Evolutionary conservation across 768 basidiomycete species (phyloP).

Genomic region (Termitomyces bulborhizus): DNA sequence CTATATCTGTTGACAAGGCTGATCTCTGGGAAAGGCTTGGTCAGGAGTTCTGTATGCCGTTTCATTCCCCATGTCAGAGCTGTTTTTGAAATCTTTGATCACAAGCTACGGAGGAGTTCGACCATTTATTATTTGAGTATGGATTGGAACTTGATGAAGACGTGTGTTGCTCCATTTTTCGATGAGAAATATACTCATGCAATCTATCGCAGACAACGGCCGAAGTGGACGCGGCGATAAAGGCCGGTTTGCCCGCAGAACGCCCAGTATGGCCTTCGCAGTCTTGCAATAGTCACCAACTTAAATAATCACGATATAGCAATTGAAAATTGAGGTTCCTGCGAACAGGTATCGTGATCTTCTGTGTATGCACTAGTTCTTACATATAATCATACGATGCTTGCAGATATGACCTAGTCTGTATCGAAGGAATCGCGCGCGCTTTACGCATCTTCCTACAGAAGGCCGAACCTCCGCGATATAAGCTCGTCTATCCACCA

Average conservation of each 20-base stretch:
- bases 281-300: not conserved
- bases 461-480: slow-evolving; percentile 59
- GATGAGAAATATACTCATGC: not conserved
- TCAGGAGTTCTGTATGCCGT: slow-evolving; percentile 63
- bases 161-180: slow-evolving; percentile 38
- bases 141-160: slow-evolving; percentile 98
- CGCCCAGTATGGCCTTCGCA: slow-evolving; percentile 55
- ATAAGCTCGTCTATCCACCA: slow-evolving; percentile 66
- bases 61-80: slow-evolving; percentile 7
- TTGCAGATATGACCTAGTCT: slow-evolving; percentile 90
- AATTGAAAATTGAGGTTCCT: slow-evolving; percentile 98
- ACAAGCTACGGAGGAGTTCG: slow-evolving; percentile 89
- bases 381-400: slow-evolving; percentile 2
- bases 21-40: slow-evolving; percentile 89
- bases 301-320: slow-evolving; percentile 35
- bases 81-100: slow-evolving; percentile 15
- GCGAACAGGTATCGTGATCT: slow-evolving; percentile 71
- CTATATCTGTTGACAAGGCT: slow-evolving; percentile 91
- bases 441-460: slow-evolving; percentile 80
- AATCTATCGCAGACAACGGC: slow-evolving; percentile 66
- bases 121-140: slow-evolving; percentile 94
- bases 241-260: slow-evolving; percentile 80
- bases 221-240: slow-evolving; percentile 76
- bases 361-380: not conserved
- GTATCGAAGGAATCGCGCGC: slow-evolving; percentile 92